A percentile compares a stretch with the other conserved stretches of the same genome.
Conservation (phyloP, 805 yeast species). For the Saturnispora hagleri region DNA sequence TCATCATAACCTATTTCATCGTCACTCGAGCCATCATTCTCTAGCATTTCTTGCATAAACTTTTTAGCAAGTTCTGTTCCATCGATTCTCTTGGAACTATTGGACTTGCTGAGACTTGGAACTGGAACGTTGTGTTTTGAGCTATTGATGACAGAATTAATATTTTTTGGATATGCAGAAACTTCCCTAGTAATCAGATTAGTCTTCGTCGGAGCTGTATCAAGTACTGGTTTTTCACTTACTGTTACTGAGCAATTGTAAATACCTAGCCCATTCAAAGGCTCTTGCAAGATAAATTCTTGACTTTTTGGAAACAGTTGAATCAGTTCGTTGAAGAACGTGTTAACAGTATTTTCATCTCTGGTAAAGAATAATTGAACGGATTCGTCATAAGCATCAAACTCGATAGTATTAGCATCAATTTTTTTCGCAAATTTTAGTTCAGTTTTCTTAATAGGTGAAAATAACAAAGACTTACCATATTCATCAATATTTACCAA, state of each 20-base stretch:
- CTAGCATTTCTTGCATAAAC: constrained; percentile 4
- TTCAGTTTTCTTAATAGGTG: constrained; percentile 26
- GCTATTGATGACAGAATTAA: neutral
- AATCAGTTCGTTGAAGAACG: neutral
- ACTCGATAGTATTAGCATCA: constrained; percentile 9
- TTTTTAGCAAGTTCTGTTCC: constrained; percentile 4
- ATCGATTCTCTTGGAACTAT: neutral
- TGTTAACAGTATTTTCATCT: neutral
- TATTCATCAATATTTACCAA: constrained; percentile 24
- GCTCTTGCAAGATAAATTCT: neutral
- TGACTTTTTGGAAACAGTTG: constrained; percentile 10
- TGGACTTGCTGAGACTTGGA: neutral
- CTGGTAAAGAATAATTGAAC: constrained; percentile 12
- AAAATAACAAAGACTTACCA: constrained; percentile 27
- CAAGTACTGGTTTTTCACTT: neutral
- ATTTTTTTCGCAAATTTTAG: constrained; percentile 17
- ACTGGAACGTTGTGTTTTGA: neutral
- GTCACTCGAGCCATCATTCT: constrained; percentile 6
- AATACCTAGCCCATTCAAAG: constrained; percentile 9
- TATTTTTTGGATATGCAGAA: neutral
- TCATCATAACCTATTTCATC: constrained; percentile 7
- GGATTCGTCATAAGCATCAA: constrained; percentile 1
- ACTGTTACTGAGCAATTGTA: neutral
- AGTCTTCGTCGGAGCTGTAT: neutral
- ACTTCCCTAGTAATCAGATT: neutral